Evolutionary conservation across 495 filamentous ascomycete species (phyloP), one percentile per base, ranked within the genome.

Genomic region (Emericellopsis terricola): DNA sequence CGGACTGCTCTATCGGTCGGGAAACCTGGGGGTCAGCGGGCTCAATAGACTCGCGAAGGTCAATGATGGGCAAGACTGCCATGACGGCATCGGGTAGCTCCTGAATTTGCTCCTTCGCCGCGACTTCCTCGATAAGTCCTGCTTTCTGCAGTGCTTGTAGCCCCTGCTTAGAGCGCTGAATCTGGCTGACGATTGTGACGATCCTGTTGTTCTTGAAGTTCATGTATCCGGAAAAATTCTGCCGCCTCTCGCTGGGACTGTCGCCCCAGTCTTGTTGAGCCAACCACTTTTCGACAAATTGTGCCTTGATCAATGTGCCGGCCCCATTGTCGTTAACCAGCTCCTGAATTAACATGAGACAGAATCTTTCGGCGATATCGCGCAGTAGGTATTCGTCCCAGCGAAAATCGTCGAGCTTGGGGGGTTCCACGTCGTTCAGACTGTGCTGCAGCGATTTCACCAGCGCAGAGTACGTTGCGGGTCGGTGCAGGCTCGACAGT

Each of bases 201-300:
- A 71, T 55, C 8, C 57, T 50, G 40, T 66, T 65, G 19, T 47
- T 48, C 26, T 51, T 57, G 33, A 48, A 45, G 11, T 51, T 40
- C 46, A 52, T 41, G 33, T 65, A 65, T 18, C 48, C 46, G 13
- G 35, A 31, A 38, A 69, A 68, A 35, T 68, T 71, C 6, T 42
- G 46, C 19, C 48, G 51, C 17, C 57, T 52, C 36, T 60, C 57
- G 24, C 56, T 50, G 6, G 57, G 49, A 1, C 43, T 55, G 15
- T 45, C 39, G 4, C 68, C 68, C 64, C 68, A 70, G 11, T 60
- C 62, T 32, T 73, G 66, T 41, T 58, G 65, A 16, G 52, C 60
- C 4, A 73, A 51, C 68, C 68, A 73, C 32, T 57, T 64, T 33
- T 66, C 59, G 13, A 73, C 54, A 37, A 73, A 68, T 16, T 53